Conservation (phyloP, 139 green algal species). For the Chlorella ohadii region DNA sequence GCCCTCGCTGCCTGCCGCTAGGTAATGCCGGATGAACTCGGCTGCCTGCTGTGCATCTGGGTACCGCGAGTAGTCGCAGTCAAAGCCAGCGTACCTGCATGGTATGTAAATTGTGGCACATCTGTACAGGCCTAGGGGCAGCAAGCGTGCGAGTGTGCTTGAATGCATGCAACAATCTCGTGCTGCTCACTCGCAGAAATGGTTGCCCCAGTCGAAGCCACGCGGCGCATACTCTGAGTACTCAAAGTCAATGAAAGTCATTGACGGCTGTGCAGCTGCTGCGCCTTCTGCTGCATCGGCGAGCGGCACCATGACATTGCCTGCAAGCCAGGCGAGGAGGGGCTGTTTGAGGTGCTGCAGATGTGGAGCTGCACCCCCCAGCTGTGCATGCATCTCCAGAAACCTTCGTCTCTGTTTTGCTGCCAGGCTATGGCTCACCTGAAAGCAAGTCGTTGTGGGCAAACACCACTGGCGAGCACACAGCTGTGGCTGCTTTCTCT, state of each 20-base stretch:
- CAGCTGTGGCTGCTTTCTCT: constrained; percentile 40
- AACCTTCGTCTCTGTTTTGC: no score
- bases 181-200: constrained; percentile 88
- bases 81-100: constrained; percentile 89
- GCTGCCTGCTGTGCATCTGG: constrained; percentile 11
- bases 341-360: neutral
- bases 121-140: neutral
- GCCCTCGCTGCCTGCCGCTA: constrained; percentile 35
- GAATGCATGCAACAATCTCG: neutral
- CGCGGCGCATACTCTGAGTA: constrained; percentile 81
- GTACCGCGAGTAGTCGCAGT: constrained; percentile 89
- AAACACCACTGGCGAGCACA: constrained; percentile 74
- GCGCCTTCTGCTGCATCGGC: neutral
- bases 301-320: constrained; percentile 20
- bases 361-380: no score
- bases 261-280: neutral
- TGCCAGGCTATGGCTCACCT: constrained; percentile 70
- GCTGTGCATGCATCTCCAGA: no score
- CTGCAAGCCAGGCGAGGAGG: neutral
- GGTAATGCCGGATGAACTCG: constrained; percentile 78
- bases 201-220: constrained; percentile 93
- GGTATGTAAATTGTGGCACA: neutral
- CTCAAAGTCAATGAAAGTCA: constrained; percentile 96
- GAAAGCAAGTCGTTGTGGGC: constrained; percentile 92
- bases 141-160: neutral